These are phyloP conservation scores for Arthrobotrys conoides DNA, from an alignment of 2,329 filamentous ascomycete species.

Conservation along the genomic window DNA sequence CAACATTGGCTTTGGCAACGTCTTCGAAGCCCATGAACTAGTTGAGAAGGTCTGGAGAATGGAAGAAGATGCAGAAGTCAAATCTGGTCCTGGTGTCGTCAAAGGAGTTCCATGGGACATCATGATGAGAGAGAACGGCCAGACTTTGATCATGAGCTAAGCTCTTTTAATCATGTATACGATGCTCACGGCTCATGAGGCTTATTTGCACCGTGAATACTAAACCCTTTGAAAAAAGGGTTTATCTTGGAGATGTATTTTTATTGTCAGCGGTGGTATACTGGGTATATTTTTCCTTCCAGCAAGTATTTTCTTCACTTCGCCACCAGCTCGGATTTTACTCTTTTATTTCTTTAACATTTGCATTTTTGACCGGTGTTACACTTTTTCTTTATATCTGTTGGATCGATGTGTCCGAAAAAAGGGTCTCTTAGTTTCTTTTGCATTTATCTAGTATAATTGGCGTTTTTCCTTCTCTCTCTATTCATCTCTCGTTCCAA, in stretches of 20 bases:
- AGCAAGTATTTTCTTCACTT: constrained; percentile 22
- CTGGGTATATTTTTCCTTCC: constrained; percentile 56
- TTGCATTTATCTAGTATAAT: constrained; percentile 14
- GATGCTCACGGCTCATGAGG: constrained; percentile 47
- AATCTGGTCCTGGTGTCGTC: constrained; percentile 39
- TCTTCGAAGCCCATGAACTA: constrained; percentile 60
- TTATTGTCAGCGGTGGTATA: constrained; percentile 51
- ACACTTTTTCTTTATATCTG: background rate
- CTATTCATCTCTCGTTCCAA: background rate
- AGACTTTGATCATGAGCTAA: constrained; percentile 61
- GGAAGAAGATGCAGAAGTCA: constrained; percentile 51
- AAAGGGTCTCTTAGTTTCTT: constrained; percentile 4
- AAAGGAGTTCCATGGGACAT: constrained; percentile 47
- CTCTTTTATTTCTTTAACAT: constrained; percentile 36
- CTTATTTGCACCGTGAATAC: constrained; percentile 29
- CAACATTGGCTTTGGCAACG: constrained; percentile 61
- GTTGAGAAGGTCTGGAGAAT: constrained; percentile 59
- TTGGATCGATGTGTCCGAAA: constrained; percentile 26
- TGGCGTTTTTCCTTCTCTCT: constrained; percentile 12
- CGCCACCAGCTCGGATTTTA: constrained; percentile 3
- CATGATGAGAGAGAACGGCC: constrained; percentile 60
- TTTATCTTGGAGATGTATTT: constrained; percentile 21
- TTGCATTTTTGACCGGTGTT: constrained; percentile 53
- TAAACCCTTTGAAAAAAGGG: constrained; percentile 3
- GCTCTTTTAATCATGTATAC: constrained; percentile 48